Percentiles rank a stretch among this genome's conserved stretches.
These are phyloP conservation scores for Pichia manshurica DNA, from an alignment of 805 yeast species.

Conservation along the genomic window DNA sequence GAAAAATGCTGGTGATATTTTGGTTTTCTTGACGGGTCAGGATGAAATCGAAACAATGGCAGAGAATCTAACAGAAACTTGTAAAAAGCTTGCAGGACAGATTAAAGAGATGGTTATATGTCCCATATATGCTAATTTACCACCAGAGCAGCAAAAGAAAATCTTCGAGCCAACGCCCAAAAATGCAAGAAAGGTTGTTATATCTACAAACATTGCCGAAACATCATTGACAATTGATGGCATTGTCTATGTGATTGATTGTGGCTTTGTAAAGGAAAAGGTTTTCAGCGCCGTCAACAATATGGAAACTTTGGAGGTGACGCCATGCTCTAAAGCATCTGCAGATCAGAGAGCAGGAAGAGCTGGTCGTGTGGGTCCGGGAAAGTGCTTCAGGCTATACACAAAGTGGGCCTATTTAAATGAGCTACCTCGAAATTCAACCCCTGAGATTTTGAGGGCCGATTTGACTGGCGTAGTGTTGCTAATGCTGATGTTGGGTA, in stretches of 20 bases:
- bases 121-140: conserved; percentile 88
- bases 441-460: conserved; percentile 88
- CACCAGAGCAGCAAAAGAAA: conserved; percentile 71
- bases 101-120: conserved; percentile 60
- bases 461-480: conserved; percentile 74
- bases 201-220: conserved; percentile 96
- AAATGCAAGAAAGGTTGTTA: conserved; percentile 73
- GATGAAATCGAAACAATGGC: conserved; percentile 88
- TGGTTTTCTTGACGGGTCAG: conserved; percentile 92
- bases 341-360: conserved; percentile 97
- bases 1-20: conserved; percentile 60
- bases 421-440: conserved; percentile 73
- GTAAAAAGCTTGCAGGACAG: conserved; percentile 31
- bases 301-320: conserved; percentile 79
- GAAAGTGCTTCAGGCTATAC: conserved; percentile 84
- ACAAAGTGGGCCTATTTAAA: conserved; percentile 76
- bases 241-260: conserved; percentile 88
- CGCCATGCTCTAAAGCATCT: conserved; percentile 90
- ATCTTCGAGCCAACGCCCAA: conserved; percentile 87
- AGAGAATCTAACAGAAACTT: conserved; percentile 63
- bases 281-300: conserved; percentile 83
- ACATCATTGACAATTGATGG: conserved; percentile 96
- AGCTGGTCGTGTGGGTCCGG: conserved; percentile 97
- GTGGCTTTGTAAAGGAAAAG: conserved; percentile 91
- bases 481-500: conserved; percentile 74